Evolutionary conservation across 192 early-diverging fungal genomes (phyloP).

Genomic region (Coemansia sp.): DNA sequence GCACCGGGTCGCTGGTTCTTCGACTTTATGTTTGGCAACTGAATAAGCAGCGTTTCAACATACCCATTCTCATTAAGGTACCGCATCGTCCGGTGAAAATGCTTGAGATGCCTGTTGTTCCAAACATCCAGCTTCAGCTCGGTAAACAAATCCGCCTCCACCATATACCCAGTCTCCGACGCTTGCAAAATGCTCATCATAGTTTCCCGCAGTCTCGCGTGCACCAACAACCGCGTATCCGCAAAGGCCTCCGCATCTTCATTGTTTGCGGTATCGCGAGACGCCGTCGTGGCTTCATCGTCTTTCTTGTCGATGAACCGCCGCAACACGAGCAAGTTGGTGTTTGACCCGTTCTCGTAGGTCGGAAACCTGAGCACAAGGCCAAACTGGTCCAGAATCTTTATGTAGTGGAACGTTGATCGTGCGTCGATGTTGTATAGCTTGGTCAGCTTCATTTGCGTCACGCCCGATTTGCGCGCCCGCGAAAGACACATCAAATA

Average conservation of each 20-base stretch:
- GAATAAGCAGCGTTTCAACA: slow-evolving; percentile 28
- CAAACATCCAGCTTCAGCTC: slow-evolving; percentile 27
- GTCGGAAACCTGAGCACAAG: slow-evolving; percentile 27
- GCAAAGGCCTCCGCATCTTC: neutral
- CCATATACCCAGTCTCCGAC: slow-evolving; percentile 22
- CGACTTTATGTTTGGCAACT: slow-evolving; percentile 15
- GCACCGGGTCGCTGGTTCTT: neutral
- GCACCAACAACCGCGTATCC: slow-evolving; percentile 12
- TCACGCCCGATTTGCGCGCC: slow-evolving; percentile 30
- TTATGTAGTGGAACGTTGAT: slow-evolving; percentile 43
- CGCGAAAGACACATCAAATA: slow-evolving; percentile 27
- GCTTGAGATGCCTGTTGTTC: slow-evolving; percentile 17
- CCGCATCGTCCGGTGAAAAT: slow-evolving; percentile 33
- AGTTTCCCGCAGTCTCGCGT: slow-evolving; percentile 11
- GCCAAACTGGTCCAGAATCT: slow-evolving; percentile 30
- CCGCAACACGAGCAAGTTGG: slow-evolving; percentile 42
- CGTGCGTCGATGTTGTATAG: slow-evolving; percentile 26
- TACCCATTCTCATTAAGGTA: slow-evolving; percentile 10
- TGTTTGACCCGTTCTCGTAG: slow-evolving; percentile 26
- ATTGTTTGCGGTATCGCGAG: neutral
- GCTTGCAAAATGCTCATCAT: slow-evolving; percentile 23
- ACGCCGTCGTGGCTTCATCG: neutral
- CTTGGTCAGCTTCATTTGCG: slow-evolving; percentile 29
- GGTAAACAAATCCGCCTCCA: slow-evolving; percentile 37
- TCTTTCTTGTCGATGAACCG: slow-evolving; percentile 7